Conservation (phyloP, 176 grass and related monocot genomes). For the Microstegium vimineum region DNA sequence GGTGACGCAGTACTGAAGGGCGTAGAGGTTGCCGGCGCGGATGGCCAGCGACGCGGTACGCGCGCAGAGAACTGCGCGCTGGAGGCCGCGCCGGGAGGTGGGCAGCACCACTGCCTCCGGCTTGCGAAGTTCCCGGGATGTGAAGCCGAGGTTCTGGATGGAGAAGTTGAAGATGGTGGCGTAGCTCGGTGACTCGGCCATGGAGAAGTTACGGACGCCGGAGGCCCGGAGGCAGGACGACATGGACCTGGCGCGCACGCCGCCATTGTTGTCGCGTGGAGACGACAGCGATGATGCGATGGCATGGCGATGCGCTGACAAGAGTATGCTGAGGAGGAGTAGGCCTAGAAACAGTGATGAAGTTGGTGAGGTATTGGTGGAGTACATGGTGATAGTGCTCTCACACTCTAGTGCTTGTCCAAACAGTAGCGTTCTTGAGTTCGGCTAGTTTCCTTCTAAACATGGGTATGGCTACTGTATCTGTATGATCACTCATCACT, state of each 20-base stretch:
- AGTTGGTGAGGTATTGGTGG: no score
- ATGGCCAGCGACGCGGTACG: slow-evolving; percentile 26
- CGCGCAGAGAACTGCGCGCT: slow-evolving; percentile 26
- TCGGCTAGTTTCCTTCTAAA: no score
- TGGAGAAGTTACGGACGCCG: slow-evolving; percentile 36
- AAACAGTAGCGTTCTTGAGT: no score
- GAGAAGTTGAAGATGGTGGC: slow-evolving; percentile 44
- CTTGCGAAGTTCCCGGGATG: slow-evolving; percentile 27
- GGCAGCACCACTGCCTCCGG: slow-evolving; percentile 28
- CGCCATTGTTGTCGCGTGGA: neutral
- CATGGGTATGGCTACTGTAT: no score
- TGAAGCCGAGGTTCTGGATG: slow-evolving; percentile 61
- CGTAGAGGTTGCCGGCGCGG: slow-evolving; percentile 36
- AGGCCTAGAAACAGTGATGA: neutral
- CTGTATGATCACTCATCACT: no score
- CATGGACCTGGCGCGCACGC: no score
- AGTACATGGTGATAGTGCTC: neutral
- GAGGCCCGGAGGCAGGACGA: no score
- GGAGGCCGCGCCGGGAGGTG: slow-evolving; percentile 21
- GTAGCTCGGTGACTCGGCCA: slow-evolving; percentile 33
- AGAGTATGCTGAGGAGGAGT: neutral
- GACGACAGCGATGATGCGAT: neutral
- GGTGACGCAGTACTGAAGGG: slow-evolving; percentile 47
- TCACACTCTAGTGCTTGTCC: no score
- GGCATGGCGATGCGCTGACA: neutral